Evolutionary conservation across 1,284 basidiomycete genomes (phyloP), one percentile per base, ranked within the genome.

Genomic region (Apiotrichum gracile): DNA sequence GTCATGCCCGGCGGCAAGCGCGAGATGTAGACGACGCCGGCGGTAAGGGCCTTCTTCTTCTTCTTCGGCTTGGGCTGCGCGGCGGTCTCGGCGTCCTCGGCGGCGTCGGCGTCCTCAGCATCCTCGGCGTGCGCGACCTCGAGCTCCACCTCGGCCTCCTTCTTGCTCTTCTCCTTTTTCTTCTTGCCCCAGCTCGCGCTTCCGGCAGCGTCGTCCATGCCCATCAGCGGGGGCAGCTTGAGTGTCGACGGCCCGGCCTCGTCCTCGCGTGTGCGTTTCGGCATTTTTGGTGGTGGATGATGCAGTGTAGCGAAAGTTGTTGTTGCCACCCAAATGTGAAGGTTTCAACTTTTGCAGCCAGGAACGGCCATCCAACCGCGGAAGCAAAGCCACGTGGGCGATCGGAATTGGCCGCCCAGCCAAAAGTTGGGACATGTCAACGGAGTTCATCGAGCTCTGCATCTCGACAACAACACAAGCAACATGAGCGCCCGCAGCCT

Each of bases 1-100:
- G 88, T 90, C 96, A 99, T 98, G 1, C 93, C 96, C n/a, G 93
- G 94, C 1, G 96, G 96, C 66, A 98, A 87, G 37, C 94, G 82
- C 17, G 91, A 96, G 51, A 99, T 91, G 75, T 97, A 99, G 44
- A 98, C 78, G 55, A 98, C 85, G 0, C 91, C 94, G 35, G 88
- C 71, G 7, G 65, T 65, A 9, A 61, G 42, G 16, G 47, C 52
- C 51, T 59, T 69, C 39, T 51, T 52, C 55, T 65, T 65, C 54
- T 66, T 68, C 49, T 50, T 51, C 3, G 37, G 37, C 38, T 50
- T 55, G n/a, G 50, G 22, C 19, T 31, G 47, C 4, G 26, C 25
- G n/a, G 45, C 42, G 27, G n/a, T 8, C 17, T 27, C 4, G 8
- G 25, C 40, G 14, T 41, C 29, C 4, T 41, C 33, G 10, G 21